These are phyloP conservation scores for Blepharisma undulans DNA, from an alignment of 169 alveolate species.

Conservation along the genomic window DNA sequence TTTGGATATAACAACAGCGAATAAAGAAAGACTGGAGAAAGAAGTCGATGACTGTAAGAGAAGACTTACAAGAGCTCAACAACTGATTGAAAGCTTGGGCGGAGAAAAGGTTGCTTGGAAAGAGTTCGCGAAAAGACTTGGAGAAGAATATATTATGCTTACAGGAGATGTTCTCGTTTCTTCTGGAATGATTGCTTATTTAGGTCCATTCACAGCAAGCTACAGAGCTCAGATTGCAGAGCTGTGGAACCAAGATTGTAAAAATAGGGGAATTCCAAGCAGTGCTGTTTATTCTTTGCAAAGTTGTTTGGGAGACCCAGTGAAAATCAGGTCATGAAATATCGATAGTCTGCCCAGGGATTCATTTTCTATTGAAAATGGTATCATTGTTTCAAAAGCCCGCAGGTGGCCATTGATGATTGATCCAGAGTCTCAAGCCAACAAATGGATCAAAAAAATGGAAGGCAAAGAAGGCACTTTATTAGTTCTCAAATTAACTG, in stretches of 20 bases:
- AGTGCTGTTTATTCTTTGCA: constrained; percentile 71
- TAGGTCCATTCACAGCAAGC: constrained; percentile 83
- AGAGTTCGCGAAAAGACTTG: constrained; percentile 49
- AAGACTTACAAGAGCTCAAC: constrained; percentile 71
- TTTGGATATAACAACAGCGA: constrained; percentile 53
- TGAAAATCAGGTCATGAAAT: constrained; percentile 82
- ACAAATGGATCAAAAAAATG: constrained; percentile 91
- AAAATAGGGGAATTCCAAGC: constrained; percentile 58
- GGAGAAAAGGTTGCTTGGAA: constrained; percentile 83
- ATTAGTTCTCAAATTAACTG: constrained; percentile 57
- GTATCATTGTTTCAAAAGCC: constrained; percentile 88
- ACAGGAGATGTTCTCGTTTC: constrained; percentile 85
- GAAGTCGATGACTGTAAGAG: constrained; percentile 61
- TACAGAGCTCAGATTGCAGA: constrained; percentile 80
- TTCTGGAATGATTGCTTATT: constrained; percentile 87
- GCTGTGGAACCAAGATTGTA: constrained; percentile 75
- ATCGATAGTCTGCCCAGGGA: constrained; percentile 85
- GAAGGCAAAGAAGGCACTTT: constrained; percentile 76
- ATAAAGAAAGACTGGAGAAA: constrained; percentile 53
- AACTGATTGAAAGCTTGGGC: constrained; percentile 66
- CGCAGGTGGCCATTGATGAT: constrained; percentile 94
- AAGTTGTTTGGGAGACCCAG: constrained; percentile 79
- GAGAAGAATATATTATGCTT: constrained; percentile 42
- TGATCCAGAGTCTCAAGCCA: constrained; percentile 95
- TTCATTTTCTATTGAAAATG: constrained; percentile 92